phyloP scores from a whole-genome alignment of 768 basidiomycete species.

The Suillus fuscotomentosus region DNA sequence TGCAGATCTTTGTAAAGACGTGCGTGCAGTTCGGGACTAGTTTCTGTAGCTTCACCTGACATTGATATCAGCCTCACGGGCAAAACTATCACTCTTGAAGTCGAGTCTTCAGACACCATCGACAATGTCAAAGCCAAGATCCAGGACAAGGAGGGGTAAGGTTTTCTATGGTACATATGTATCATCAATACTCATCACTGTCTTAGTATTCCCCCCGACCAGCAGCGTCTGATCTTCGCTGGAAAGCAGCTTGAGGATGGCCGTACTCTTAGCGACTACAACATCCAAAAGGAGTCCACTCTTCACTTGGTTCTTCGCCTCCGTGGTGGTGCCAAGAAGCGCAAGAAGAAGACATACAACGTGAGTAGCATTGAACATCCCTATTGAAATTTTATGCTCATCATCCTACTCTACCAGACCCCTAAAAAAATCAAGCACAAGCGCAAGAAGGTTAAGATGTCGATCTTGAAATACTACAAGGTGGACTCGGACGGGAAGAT shows the following conservation, averaged over 20 bases:
- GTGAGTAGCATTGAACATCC: slow-evolving; percentile 41
- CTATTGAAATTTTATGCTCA: slow-evolving; percentile 9
- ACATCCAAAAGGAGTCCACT: slow-evolving; percentile 99
- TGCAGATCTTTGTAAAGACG: slow-evolving; percentile 99
- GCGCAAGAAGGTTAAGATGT: slow-evolving; percentile 99
- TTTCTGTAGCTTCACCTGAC: neutral
- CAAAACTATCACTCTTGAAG: slow-evolving; percentile 98
- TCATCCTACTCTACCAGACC: slow-evolving; percentile 48
- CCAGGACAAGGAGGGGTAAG: slow-evolving; percentile 94
- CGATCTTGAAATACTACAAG: slow-evolving; percentile 99
- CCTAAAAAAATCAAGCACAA: slow-evolving; percentile 99
- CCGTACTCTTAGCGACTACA: slow-evolving; percentile 91
- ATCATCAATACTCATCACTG: slow-evolving; percentile 6
- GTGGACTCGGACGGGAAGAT: slow-evolving; percentile 99
- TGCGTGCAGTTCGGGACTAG: slow-evolving; percentile 35
- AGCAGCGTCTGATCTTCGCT: slow-evolving; percentile 98
- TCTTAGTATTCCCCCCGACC: slow-evolving; percentile 82
- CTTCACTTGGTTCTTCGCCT: slow-evolving; percentile 97
- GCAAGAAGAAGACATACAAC: slow-evolving; percentile 99
- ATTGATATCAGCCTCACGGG: slow-evolving; percentile 78
- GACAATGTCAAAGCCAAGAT: slow-evolving; percentile 99
- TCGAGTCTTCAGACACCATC: slow-evolving; percentile 95
- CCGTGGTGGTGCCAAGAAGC: slow-evolving; percentile 99
- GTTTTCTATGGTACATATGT: neutral
- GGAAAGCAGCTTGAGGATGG: slow-evolving; percentile 99